Evolutionary conservation across 169 alveolate genomes (phyloP).

Genomic region (Perkinsus chesapeaki): DNA sequence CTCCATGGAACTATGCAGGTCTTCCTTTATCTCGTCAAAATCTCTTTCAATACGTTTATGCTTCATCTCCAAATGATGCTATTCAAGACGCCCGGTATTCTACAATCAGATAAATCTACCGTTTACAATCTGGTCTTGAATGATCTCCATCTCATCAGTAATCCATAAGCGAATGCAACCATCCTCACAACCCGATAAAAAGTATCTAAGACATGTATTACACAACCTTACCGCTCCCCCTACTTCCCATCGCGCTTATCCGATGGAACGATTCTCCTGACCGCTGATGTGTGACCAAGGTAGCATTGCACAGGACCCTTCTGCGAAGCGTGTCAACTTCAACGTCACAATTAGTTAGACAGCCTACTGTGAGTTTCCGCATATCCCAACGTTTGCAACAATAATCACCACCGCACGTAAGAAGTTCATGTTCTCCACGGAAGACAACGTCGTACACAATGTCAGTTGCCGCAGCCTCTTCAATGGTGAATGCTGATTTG

Average conservation of each 20-base stretch:
- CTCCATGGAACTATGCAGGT: not conserved
- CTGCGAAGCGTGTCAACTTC: not conserved
- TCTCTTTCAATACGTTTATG: not conserved
- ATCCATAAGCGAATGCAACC: conserved; percentile 9
- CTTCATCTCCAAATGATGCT: not conserved
- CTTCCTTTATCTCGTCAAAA: not conserved
- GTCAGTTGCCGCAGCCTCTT: conserved; percentile 6
- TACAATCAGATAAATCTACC: not conserved
- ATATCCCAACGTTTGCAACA: conserved; percentile 1
- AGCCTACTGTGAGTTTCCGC: not conserved
- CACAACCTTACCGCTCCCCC: not conserved
- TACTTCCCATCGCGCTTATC: not conserved
- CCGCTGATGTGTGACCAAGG: not conserved
- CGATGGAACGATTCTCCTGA: not conserved
- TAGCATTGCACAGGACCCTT: conserved; percentile 3
- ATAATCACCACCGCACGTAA: conserved; percentile 4
- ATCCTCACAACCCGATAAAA: not conserved
- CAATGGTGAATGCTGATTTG: not conserved
- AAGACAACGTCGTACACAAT: not conserved
- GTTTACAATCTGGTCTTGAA: not conserved
- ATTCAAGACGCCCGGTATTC: not conserved
- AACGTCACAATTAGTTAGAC: not conserved
- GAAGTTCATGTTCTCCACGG: conserved; percentile 5
- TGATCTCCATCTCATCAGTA: not conserved
- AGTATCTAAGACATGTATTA: not conserved